Conservation (phyloP, 2,329 filamentous ascomycete species). For the Penicillium verrucosum region DNA sequence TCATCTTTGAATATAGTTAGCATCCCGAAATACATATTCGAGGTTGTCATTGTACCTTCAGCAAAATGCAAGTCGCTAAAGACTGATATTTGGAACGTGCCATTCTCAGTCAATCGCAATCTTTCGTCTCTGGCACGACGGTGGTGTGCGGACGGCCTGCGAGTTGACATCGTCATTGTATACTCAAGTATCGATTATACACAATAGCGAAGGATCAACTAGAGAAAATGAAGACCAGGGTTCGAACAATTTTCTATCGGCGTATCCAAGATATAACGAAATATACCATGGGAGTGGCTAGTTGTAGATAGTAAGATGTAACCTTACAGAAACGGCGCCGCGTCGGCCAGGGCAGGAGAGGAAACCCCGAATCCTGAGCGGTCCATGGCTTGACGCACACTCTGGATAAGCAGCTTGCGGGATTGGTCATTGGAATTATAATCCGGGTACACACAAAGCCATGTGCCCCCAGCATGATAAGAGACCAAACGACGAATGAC, state of each 20-base stretch:
- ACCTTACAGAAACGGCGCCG: constrained; percentile 3
- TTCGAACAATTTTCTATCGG: neutral
- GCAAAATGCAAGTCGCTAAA: constrained; percentile 71
- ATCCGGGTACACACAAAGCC: neutral
- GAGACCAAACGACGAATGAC: neutral
- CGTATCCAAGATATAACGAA: neutral
- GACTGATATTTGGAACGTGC: constrained; percentile 52
- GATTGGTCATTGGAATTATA: neutral
- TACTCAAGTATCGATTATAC: neutral
- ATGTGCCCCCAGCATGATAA: neutral
- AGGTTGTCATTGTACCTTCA: constrained; percentile 54
- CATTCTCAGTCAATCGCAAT: constrained; percentile 24
- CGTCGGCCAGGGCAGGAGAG: neutral
- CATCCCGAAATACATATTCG: constrained; percentile 42
- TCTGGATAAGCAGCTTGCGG: neutral
- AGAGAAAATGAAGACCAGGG: neutral
- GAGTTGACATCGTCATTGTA: neutral
- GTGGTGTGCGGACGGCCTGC: neutral
- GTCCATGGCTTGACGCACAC: neutral
- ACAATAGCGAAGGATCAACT: neutral
- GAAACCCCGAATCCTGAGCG: neutral
- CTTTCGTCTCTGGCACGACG: neutral
- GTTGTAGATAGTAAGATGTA: neutral
- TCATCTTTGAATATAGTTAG: constrained; percentile 11
- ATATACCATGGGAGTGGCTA: neutral